Evolutionary conservation across 345 rosid genomes (phyloP).

Genomic region (Trapa incisa): DNA sequence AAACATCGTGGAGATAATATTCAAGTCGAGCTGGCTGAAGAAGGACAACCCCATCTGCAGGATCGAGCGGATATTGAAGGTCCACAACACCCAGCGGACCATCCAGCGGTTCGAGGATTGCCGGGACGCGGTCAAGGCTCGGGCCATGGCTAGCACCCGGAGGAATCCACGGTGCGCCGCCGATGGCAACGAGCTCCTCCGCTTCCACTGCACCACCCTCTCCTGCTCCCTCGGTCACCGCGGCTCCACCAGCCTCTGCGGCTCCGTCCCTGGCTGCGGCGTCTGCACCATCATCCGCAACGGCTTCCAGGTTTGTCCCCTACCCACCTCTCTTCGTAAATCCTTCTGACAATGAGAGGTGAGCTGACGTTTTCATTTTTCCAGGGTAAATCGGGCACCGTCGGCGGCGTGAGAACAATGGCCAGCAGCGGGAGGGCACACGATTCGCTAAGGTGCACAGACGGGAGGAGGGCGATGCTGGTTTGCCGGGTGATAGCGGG

Average conservation of each 20-base stretch:
- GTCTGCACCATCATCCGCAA: slow-evolving; percentile 80
- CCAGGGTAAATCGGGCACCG: slow-evolving; percentile 7
- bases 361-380: slow-evolving; percentile 6
- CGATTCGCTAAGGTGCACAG: slow-evolving; percentile 44
- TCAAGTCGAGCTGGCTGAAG: slow-evolving; percentile 97
- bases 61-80: slow-evolving; percentile 92
- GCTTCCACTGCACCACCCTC: slow-evolving; percentile 74
- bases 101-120: slow-evolving; percentile 98
- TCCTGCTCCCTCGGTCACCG: slow-evolving; percentile 69
- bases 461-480: slow-evolving; percentile 72
- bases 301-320: slow-evolving; percentile 33
- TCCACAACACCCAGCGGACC: slow-evolving; percentile 89
- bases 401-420: slow-evolving; percentile 53
- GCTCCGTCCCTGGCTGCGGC: slow-evolving; percentile 69
- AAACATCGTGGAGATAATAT: slow-evolving; percentile 90
- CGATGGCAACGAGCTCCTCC: slow-evolving; percentile 89
- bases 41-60: slow-evolving; percentile 67
- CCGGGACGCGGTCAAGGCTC: slow-evolving; percentile 80
- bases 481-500: slow-evolving; percentile 98
- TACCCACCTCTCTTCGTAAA: neutral
- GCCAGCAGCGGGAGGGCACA: slow-evolving; percentile 98
- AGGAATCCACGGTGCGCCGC: slow-evolving; percentile 88
- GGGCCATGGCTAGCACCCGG: slow-evolving; percentile 50
- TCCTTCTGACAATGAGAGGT: slow-evolving; percentile 1
- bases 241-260: slow-evolving; percentile 71